Evolutionary conservation across 805 yeast species (phyloP), one percentile per base, ranked within the genome.

Genomic region (Candida suzukii): DNA sequence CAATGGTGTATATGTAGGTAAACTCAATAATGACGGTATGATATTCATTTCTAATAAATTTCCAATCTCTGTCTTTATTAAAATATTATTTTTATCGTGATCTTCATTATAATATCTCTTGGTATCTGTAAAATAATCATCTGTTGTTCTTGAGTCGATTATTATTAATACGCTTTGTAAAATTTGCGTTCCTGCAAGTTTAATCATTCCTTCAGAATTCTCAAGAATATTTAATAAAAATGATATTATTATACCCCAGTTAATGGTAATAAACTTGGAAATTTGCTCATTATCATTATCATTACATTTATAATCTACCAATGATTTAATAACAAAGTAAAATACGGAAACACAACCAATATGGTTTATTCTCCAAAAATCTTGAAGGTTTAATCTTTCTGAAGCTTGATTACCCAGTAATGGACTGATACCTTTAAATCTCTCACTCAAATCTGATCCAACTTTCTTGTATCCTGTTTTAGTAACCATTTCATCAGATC

Each of bases 1-100:
- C 7, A 39, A 46, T 1, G 65, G 58, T 3, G 63, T 58, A 16
- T 55, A 48, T 6, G 56, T 37, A 3, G 66, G 66, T 28, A 61
- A 45, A 5, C 60, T 47, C 25, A 61, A 38, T 13, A 61, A 37
- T 27, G 55, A 49, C 1, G 65, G 63, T 4, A 48, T 36, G 3
- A 61, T 43, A 2, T 57, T 38, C 10, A 47, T 56, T 18, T 43
- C 48, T 8, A 61, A 37, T 10, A 61, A 35, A 4, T 48, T 41
- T 11, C 42, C 43, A 6, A 58, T 44, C 12, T 53, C 56, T 3
- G 62, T 46, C 31, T 48, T 46, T 1, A 40, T 37, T 8, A 60
- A 37, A 16, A 58, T 50, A 44, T 56, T 54, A 2, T 31, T 37
- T 20, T 16, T 14, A 16, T 18, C 28, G 21, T 25, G 13, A 19